Conservation (phyloP, 2,329 filamentous ascomycete genomes). For the Colletotrichum sp. region DNA sequence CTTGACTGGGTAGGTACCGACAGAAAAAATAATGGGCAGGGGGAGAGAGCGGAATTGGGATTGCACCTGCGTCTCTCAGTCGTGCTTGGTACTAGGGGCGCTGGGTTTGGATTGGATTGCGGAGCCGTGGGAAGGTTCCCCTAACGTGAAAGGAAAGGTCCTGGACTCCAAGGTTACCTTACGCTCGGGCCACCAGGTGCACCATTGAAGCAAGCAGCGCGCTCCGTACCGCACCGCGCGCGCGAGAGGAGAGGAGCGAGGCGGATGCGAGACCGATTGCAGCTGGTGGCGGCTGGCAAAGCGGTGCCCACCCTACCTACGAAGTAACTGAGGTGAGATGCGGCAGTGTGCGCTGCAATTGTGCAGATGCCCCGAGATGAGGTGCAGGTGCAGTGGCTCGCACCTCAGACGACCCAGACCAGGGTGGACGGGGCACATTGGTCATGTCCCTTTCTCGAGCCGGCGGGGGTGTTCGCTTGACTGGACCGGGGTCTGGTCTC, state of each 20-base stretch:
- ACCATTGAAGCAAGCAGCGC: slow-evolving; percentile 8
- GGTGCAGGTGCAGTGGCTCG: background rate
- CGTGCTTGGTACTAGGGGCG: background rate
- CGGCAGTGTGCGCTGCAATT: background rate
- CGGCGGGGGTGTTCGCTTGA: slow-evolving; percentile 3
- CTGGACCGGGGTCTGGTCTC: background rate
- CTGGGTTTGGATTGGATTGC: slow-evolving; percentile 17
- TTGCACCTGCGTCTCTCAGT: background rate
- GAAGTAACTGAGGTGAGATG: background rate
- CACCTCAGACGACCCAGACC: slow-evolving; percentile 1
- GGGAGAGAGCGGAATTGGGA: background rate
- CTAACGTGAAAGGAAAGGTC: slow-evolving; percentile 18
- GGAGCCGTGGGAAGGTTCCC: slow-evolving; percentile 18
- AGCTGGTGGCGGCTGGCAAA: background rate
- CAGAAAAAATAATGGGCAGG: background rate
- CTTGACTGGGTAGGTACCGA: background rate
- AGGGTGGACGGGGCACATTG: background rate
- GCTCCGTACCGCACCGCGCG: background rate
- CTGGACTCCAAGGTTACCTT: slow-evolving; percentile 11
- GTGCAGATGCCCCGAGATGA: background rate
- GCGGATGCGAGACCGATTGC: background rate
- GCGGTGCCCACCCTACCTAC: background rate
- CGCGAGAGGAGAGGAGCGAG: background rate
- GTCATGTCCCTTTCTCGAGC: background rate
- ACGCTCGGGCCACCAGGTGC: slow-evolving; percentile 12